phyloP scores from a whole-genome alignment of 345 rosid genomes.

The Cardamine occulta region DNA sequence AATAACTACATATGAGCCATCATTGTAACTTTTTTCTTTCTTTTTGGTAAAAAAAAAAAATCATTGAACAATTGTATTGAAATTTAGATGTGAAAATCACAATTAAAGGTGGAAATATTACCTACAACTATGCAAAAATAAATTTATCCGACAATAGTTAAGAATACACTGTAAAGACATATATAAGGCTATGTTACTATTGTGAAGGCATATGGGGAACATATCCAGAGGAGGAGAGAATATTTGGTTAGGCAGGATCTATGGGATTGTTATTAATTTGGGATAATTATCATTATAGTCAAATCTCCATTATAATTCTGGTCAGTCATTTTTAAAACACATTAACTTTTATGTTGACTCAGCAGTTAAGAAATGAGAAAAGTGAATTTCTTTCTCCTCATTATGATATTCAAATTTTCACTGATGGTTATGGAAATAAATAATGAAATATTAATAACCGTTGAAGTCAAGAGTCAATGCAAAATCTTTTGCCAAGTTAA shows the following conservation, averaged over 20 bases:
- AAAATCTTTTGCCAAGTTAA: slow-evolving; percentile 6
- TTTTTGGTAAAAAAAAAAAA: too few relatives aligned
- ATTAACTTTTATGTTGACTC: neutral
- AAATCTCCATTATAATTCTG: slow-evolving; percentile 2
- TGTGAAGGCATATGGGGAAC: slow-evolving; percentile 13
- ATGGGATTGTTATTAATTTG: neutral
- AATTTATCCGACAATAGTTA: too few relatives aligned
- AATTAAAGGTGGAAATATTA: neutral
- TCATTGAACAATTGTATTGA: neutral
- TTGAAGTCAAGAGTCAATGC: slow-evolving; percentile 26
- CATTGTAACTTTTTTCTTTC: neutral
- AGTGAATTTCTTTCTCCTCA: neutral
- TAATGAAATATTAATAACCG: neutral
- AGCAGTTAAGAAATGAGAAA: neutral
- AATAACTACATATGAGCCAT: neutral
- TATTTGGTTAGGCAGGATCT: slow-evolving; percentile 6
- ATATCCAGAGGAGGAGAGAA: neutral
- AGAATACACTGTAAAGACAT: neutral
- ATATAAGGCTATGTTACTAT: neutral
- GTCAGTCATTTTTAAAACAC: neutral
- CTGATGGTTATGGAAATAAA: slow-evolving; percentile 31
- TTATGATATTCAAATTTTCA: neutral
- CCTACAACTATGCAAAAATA: neutral
- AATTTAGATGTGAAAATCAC: neutral
- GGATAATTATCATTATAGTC: neutral